Percentiles rank a stretch among this genome's conserved stretches.
Evolutionary conservation across 2,329 filamentous ascomycete species (phyloP).

Genomic region (Ustilaginoidea virens): DNA sequence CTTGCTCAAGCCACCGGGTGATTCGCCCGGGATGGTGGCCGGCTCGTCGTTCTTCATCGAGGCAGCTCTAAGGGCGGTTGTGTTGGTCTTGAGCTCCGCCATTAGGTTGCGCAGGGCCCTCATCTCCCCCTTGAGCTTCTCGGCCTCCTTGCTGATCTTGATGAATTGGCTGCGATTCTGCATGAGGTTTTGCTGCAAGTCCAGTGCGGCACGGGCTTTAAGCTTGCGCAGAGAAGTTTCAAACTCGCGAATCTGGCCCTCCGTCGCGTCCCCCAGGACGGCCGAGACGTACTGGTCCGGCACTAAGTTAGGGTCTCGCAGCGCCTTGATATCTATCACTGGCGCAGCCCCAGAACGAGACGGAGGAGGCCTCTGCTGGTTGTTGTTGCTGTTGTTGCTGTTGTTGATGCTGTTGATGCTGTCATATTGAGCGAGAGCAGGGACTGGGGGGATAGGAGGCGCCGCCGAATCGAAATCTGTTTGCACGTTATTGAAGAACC

Average conservation of each 20-base stretch:
- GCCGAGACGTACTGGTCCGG: slow-evolving; percentile 66
- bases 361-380: slow-evolving; percentile 36
- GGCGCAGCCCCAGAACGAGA: slow-evolving; percentile 41
- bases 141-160: slow-evolving; percentile 97
- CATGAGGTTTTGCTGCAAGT: slow-evolving; percentile 89
- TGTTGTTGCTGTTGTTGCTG: no score
- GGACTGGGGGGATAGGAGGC: slow-evolving; percentile 57
- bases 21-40: slow-evolving; percentile 32
- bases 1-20: slow-evolving; percentile 43
- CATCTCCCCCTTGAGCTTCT: slow-evolving; percentile 96
- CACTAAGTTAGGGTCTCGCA: slow-evolving; percentile 65
- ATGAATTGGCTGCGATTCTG: slow-evolving; percentile 98
- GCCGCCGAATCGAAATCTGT: slow-evolving; percentile 52
- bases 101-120: slow-evolving; percentile 77
- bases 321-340: slow-evolving; percentile 57
- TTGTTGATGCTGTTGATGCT: no score
- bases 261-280: slow-evolving; percentile 69
- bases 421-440: slow-evolving; percentile 43
- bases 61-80: slow-evolving; percentile 45
- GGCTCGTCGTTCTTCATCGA: slow-evolving; percentile 36
- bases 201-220: slow-evolving; percentile 62
- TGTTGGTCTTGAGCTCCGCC: slow-evolving; percentile 76
- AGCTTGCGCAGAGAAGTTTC: slow-evolving; percentile 61
- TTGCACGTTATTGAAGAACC: slow-evolving; percentile 69
- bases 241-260: slow-evolving; percentile 73